Evolutionary conservation across 192 early-diverging fungal genomes (phyloP).

Genomic region (Rhizophagus clarus): DNA sequence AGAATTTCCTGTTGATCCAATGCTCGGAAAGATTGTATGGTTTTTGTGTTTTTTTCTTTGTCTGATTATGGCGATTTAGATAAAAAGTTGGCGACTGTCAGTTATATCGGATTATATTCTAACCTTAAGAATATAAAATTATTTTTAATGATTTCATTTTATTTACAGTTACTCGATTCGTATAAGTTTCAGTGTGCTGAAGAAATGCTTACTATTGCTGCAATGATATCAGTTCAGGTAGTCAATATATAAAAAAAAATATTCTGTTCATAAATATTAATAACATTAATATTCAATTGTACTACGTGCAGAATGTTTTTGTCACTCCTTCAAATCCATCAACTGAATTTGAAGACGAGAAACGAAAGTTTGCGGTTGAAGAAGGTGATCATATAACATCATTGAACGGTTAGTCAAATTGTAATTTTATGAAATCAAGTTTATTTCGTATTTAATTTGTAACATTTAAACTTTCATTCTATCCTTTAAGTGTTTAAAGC

Average conservation of each 20-base stretch:
- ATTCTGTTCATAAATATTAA: not conserved
- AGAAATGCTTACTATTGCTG: conserved; percentile 78
- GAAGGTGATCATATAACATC: conserved; percentile 73
- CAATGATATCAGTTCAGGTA: conserved; percentile 79
- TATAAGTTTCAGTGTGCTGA: conserved; percentile 65
- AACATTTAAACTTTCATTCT: not conserved
- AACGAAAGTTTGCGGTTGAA: conserved; percentile 71
- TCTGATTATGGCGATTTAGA: no score
- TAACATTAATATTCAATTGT: not conserved
- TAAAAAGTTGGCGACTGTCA: no score
- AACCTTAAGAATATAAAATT: no score
- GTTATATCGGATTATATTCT: no score
- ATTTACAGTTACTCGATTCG: conserved; percentile 57
- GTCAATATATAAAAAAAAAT: not conserved
- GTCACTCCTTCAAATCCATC: conserved; percentile 39
- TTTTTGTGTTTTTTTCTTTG: not conserved
- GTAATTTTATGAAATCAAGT: not conserved
- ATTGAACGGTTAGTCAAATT: conserved; percentile 43
- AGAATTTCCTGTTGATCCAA: conserved; percentile 76
- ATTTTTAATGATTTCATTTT: not conserved
- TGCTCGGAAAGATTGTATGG: conserved; percentile 64
- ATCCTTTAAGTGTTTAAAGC: conserved; percentile 68
- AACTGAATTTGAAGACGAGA: conserved; percentile 53
- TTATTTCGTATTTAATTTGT: not conserved
- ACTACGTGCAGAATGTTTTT: conserved; percentile 46